Percentiles rank a stretch among this genome's conserved stretches.
Conservation (phyloP, 2,329 filamentous ascomycete species). For the Scedosporium aurantiacum region DNA sequence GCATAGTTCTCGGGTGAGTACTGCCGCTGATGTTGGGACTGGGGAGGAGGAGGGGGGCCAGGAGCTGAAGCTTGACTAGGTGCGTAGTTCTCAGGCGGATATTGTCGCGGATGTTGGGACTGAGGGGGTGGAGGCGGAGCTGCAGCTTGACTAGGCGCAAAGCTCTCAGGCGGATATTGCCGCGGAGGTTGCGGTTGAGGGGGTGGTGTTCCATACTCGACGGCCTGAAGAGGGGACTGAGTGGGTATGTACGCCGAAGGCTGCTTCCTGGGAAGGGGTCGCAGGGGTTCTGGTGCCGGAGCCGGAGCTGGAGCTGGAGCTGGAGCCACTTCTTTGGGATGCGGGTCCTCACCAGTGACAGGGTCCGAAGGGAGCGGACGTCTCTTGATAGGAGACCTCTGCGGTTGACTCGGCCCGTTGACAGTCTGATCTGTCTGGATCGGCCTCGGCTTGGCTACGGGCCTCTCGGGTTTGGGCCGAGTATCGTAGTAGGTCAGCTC, state of each 20-base stretch:
- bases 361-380: constrained; percentile 76
- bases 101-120: neutral
- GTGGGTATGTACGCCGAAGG: constrained; percentile 31
- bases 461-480: constrained; percentile 69
- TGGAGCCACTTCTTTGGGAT: constrained; percentile 1
- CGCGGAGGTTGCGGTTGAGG: constrained; percentile 16
- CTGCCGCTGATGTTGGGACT: neutral
- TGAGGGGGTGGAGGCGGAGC: neutral
- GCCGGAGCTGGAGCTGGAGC: constrained; percentile 16
- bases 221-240: constrained; percentile 41
- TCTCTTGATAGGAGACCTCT: constrained; percentile 60
- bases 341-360: constrained; percentile 36
- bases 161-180: neutral
- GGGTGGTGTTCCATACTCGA: constrained; percentile 31
- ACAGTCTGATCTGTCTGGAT: constrained; percentile 24
- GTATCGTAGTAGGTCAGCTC: constrained; percentile 95
- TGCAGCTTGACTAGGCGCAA: neutral
- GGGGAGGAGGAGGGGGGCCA: neutral
- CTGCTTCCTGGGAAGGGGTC: constrained; percentile 31
- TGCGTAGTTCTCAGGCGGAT: neutral
- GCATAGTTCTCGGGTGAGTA: too few species aligned
- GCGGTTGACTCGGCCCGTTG: constrained; percentile 24
- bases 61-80: too few species aligned
- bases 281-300: constrained; percentile 31
- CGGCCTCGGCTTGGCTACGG: constrained; percentile 42